phyloP scores from a whole-genome alignment of 495 filamentous ascomycete genomes.

The Clavariopsis aquatica region DNA sequence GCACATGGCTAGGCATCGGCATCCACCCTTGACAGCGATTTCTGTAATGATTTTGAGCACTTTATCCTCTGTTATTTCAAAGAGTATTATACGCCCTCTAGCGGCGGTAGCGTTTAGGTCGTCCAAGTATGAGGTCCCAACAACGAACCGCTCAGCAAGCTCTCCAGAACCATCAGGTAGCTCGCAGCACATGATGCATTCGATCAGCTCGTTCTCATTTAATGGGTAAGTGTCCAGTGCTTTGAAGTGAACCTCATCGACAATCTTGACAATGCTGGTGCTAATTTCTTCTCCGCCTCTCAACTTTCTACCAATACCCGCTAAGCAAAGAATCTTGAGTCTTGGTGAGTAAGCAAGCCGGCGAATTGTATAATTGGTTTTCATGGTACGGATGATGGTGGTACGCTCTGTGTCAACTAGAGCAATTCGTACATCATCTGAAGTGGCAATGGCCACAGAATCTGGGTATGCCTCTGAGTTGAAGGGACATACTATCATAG shows the following conservation, averaged over 20 bases:
- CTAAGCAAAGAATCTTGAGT: constrained; percentile 81
- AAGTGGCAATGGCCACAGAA: constrained; percentile 77
- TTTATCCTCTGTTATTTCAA: constrained; percentile 76
- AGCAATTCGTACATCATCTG: constrained; percentile 74
- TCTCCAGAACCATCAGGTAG: constrained; percentile 64
- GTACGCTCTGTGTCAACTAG: constrained; percentile 79
- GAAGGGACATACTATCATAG: constrained; percentile 77
- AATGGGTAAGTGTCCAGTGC: constrained; percentile 48
- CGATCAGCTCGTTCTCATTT: constrained; percentile 72
- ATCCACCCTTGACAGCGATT: constrained; percentile 68
- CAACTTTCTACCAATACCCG: constrained; percentile 70
- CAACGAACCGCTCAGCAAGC: constrained; percentile 74
- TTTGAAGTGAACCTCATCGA: constrained; percentile 48
- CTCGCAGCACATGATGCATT: constrained; percentile 78
- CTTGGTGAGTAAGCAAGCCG: constrained; percentile 80
- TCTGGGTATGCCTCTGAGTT: constrained; percentile 77
- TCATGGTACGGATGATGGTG: constrained; percentile 80
- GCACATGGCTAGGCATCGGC: constrained; percentile 72
- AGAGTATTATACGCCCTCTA: constrained; percentile 76
- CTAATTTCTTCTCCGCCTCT: constrained; percentile 60
- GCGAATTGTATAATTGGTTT: constrained; percentile 78
- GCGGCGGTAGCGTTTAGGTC: constrained; percentile 57
- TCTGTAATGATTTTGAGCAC: constrained; percentile 67
- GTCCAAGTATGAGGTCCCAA: constrained; percentile 78
- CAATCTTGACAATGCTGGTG: constrained; percentile 61